Evolutionary conservation across 768 basidiomycete genomes (phyloP).

Genomic region (Kwoniella botswanensis): DNA sequence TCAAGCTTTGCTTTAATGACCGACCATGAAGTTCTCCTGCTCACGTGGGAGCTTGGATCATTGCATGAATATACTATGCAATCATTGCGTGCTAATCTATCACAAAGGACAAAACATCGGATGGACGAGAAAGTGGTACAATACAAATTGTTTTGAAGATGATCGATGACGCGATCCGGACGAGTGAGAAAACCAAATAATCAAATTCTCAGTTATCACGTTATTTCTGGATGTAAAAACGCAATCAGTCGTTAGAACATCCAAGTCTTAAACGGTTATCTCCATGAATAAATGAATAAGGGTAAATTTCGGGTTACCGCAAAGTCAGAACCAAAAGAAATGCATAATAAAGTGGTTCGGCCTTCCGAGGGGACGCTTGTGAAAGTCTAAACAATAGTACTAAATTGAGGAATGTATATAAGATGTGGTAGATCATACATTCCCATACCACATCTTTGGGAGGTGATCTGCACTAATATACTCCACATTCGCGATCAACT

Average conservation of each 20-base stretch:
- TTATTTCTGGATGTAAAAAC: background rate
- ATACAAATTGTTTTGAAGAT: conserved; percentile 8
- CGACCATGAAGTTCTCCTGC: too few relatives aligned
- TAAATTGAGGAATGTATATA: conserved; percentile 2
- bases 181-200: background rate
- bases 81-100: background rate
- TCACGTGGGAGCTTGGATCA: background rate
- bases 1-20: background rate
- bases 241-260: background rate
- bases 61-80: background rate
- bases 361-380: conserved; percentile 4
- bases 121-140: background rate
- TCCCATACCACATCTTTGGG: background rate
- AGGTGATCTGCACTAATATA: background rate
- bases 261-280: background rate
- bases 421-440: background rate
- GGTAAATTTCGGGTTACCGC: conserved; percentile 3
- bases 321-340: conserved; percentile 2
- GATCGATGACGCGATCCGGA: conserved; percentile 9
- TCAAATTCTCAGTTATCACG: background rate
- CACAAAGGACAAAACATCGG: conserved; percentile 2
- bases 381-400: background rate
- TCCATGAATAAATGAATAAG: background rate
- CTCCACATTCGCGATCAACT: background rate
- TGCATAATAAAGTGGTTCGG: conserved; percentile 9